Conservation (phyloP, 257 asterid species). For the Solanum infundibuliforme region DNA sequence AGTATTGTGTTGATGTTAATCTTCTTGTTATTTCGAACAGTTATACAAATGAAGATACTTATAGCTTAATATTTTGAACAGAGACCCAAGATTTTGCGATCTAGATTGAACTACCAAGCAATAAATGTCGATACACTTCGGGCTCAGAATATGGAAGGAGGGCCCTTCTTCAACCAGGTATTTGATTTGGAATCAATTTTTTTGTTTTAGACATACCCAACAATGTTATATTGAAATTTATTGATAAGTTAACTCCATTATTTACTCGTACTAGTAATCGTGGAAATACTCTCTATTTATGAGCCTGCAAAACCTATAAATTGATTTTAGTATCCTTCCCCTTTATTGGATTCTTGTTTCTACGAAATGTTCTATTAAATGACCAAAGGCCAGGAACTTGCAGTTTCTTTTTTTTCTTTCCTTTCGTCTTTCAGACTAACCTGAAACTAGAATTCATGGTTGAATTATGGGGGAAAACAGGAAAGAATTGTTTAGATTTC, state of each 20-base stretch:
- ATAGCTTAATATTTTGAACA: constrained; percentile 17
- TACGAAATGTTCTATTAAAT: not conserved
- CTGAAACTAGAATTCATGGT: not conserved
- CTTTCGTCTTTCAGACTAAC: not conserved
- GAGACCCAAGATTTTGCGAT: constrained; percentile 75
- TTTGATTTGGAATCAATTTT: not conserved
- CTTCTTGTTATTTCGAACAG: not conserved
- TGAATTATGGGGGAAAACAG: not conserved
- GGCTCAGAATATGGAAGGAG: constrained; percentile 74
- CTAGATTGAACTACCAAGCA: constrained; percentile 56
- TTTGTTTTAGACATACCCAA: not conserved
- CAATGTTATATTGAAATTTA: not conserved
- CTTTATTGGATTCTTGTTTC: not conserved
- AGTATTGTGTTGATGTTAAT: not conserved
- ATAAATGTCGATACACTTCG: constrained; percentile 71
- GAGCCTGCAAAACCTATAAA: not conserved
- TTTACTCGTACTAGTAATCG: not conserved
- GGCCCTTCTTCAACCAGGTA: constrained; percentile 74
- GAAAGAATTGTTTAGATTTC: not conserved
- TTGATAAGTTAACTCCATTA: not conserved
- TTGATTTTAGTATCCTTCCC: not conserved
- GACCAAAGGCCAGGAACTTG: not conserved
- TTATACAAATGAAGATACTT: not conserved
- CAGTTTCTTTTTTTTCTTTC: not conserved
- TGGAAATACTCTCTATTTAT: not conserved